Base-by-base conservation (phyloP, 2,329 filamentous ascomycete genomes). In the Penicillium digitatum region DNA sequence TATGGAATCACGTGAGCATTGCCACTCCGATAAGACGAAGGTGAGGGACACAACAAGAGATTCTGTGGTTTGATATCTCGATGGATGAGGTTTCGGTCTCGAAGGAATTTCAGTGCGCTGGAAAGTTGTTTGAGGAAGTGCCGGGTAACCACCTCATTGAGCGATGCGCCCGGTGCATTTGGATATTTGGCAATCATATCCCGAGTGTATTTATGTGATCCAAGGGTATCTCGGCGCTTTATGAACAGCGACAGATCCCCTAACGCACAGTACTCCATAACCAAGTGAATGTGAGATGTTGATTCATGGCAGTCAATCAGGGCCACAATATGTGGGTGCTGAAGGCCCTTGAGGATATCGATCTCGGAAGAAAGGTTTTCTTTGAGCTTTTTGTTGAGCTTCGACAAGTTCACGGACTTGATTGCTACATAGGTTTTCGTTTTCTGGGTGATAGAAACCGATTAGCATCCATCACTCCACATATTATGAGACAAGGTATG, bases 61-160 rank as follows among this genome's bases (percentile, higher is more conserved):
- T 99, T 99, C 71, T 99, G 94, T 5, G 94, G 94, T 72, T 99
- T 99, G 66, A 99, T 88, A 71, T 99, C 94, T 64, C 94, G 89
- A 76, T 99, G 94, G 48, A 99, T 91, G 65, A 95, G 88, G 70
- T 95, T 91, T 63, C 87, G 85, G 57, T 85, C 82, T 52, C 92
- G 85, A 50, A 99, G 80, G 68, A 97, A 99, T 71, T 93, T 84
- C 58, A 99, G 80, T 5, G 94, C 93, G 72, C 93, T 96, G 31
- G 89, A 83, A 49, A 99, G 87, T 74, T 99, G 94, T 74, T 97
- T 95, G 55, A 96, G 80, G 68, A 97, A 99, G 76, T 99, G 94
- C 29, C 94, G 87, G 51, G 91, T 91, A 62, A 99, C 82, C n/a
- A 97, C 93, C 74, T 99, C 94, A 72, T 97, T 88, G 40, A 99